Evolutionary conservation across 768 basidiomycete genomes (phyloP), one percentile per base, ranked within the genome.

Genomic region (Russula brevipes): DNA sequence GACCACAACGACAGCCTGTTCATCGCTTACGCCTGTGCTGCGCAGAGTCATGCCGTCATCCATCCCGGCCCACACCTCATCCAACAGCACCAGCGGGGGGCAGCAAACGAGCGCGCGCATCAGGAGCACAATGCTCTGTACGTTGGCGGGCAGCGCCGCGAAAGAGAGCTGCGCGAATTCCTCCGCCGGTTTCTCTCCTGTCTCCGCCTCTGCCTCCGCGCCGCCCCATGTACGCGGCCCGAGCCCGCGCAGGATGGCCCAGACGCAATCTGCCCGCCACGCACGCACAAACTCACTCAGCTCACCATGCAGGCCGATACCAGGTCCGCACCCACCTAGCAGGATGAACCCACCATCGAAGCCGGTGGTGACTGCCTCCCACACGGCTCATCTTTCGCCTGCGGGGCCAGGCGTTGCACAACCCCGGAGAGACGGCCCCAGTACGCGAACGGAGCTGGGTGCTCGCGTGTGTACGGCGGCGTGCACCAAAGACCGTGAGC

Each of bases 21-120:
- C 76, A 11, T 73, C 67, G 30, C 75, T 76, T 30, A 87, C 84
- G 1, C 75, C 66, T 82, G 77, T 46, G 85, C 89, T 42, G 82
- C 81, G 17, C 73, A 24, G 73, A 36, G 95, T 84, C 85, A 92
- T 91, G 5, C 73, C 75, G 49, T 84, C 86, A 66, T 91, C 91
- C 91, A 98, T 95, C 31, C 94, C 95, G 30, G 89, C 86, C 84
- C 91, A 94, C 9, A 87, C 90, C 72, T 99, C 96, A 70, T 99
- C 96, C 45, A 98, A 75, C 10, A 98, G 77, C 7, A 98, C 78
- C 39, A 99, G 71, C 59, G 81, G 82, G 3, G 91, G 89, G 14
- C 79, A 76, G 14, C 82, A 82, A 9, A 95, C 92, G 39, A 97
- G 76, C 33, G 94, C 91, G 17, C 95, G 84, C 81, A 95, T 85